Evolutionary conservation across 495 filamentous ascomycete species (phyloP), one percentile per base, ranked within the genome.

Genomic region (Lophiotrema nucula): DNA sequence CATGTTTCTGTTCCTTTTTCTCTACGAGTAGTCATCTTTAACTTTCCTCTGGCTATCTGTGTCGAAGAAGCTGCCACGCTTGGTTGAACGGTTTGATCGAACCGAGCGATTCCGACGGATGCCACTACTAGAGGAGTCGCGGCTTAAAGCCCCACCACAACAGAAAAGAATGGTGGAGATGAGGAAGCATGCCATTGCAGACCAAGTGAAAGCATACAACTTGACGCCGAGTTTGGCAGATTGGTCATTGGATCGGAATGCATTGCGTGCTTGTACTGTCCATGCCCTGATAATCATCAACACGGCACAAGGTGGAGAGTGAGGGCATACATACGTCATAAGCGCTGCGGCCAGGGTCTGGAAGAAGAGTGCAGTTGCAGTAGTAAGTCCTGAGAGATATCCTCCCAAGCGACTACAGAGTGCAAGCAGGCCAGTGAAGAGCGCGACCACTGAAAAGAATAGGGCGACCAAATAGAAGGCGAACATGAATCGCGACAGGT

Each of bases 161-260:
- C 84, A 92, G 75, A 92, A 88, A 16, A 90, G 68, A 23, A 90
- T 46, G 12, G 83, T 86, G 15, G 88, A 81, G 47, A 95, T 72
- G 56, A 92, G 73, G 44, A 89, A 78, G 43, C 82, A 84, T 1
- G 78, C 82, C 65, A 85, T 82, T 3, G 88, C 80, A 2, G 85
- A 85, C 91, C 91, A 96, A 73, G 86, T 89, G 74, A 95, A 96
- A 24, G 82, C 91, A 63, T 88, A 92, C 5, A 87, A 84, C 58
- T 90, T 89, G 15, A 71, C 62, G 23, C 91, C 91, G 4, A 96
- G 70, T 6, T 62, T 70, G 21, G 91, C 82, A 31, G 56, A 47
- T 41, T 84, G 80, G 63, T 79, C 80, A 53, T 76, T 79, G 28
- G 64, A 53, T 25, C 72, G 74, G 76, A 95, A 95, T 16, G 73